Conservation (phyloP, 805 yeast genomes). For the Yarrowia sp. region DNA sequence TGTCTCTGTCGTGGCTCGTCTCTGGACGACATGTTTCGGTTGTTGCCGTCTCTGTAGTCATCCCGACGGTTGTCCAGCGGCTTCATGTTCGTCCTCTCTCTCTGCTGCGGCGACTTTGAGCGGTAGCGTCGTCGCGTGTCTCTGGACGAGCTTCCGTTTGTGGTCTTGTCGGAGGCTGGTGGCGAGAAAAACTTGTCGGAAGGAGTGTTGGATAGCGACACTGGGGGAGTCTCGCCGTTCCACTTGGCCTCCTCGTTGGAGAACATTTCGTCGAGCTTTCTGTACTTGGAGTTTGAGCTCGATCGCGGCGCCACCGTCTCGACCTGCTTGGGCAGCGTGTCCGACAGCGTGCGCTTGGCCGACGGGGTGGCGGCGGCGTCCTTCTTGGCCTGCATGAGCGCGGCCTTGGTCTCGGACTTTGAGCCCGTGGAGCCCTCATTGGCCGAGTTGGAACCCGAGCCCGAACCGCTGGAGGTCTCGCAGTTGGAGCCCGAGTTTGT, state of each 20-base stretch:
- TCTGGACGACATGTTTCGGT: not conserved
- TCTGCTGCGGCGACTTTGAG: slow-evolving; percentile 14
- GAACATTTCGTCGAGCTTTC: slow-evolving; percentile 35
- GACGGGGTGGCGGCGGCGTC: not conserved
- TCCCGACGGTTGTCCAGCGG: not conserved
- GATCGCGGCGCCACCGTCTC: slow-evolving; percentile 8
- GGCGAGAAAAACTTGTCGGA: slow-evolving; percentile 22
- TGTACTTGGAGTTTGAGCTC: slow-evolving; percentile 26
- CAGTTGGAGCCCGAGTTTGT: slow-evolving; percentile 12
- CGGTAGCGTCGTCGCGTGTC: slow-evolving; percentile 14
- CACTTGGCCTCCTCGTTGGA: slow-evolving; percentile 33
- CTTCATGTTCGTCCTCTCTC: too few species aligned
- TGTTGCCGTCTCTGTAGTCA: slow-evolving; percentile 7
- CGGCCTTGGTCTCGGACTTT: slow-evolving; percentile 8
- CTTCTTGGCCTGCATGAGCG: slow-evolving; percentile 2
- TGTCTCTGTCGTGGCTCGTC: not conserved
- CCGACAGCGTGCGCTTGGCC: slow-evolving; percentile 1
- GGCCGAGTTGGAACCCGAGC: slow-evolving; percentile 30
- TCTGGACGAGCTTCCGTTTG: not conserved
- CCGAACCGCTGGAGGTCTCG: slow-evolving; percentile 27
- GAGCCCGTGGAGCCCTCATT: slow-evolving; percentile 27
- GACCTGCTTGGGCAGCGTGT: slow-evolving; percentile 24
- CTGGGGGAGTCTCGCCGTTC: slow-evolving; percentile 17
- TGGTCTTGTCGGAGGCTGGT: not conserved
- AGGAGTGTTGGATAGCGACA: not conserved